Evolutionary conservation across 805 yeast species (phyloP).

Genomic region (Kazachstania kunashirensis): DNA sequence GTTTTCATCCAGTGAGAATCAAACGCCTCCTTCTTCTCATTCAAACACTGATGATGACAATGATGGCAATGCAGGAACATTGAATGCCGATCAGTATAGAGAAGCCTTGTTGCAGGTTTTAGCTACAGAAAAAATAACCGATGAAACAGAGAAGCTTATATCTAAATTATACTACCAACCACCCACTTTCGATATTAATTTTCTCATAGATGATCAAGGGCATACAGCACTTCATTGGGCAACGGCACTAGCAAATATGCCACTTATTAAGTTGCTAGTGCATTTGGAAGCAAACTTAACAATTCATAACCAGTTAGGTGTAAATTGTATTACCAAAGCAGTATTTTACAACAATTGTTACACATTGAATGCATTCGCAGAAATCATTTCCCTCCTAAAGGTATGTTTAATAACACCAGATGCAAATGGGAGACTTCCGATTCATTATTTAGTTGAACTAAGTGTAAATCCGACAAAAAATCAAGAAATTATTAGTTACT

Average conservation of each 20-base stretch:
- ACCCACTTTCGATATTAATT: constrained; percentile 51
- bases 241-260: constrained; percentile 62
- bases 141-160: constrained; percentile 23
- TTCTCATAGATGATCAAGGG: constrained; percentile 68
- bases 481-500: constrained; percentile 43
- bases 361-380: constrained; percentile 50
- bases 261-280: constrained; percentile 46
- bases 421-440: constrained; percentile 58
- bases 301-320: constrained; percentile 44
- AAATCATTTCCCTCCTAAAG: constrained; percentile 50
- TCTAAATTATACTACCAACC: constrained; percentile 47
- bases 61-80: neutral
- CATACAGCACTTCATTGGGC: constrained; percentile 85
- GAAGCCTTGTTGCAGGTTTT: constrained; percentile 24
- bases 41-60: constrained; percentile 5
- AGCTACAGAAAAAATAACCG: constrained; percentile 26
- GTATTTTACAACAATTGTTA: constrained; percentile 64
- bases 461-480: constrained; percentile 40
- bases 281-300: constrained; percentile 51
- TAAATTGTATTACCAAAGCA: constrained; percentile 61
- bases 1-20: constrained; percentile 19
- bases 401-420: constrained; percentile 65
- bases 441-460: constrained; percentile 57
- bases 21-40: constrained; percentile 20
- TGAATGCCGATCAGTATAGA: constrained; percentile 20